Evolutionary conservation across 768 basidiomycete species (phyloP).

Genomic region (Amanita jacksonii): DNA sequence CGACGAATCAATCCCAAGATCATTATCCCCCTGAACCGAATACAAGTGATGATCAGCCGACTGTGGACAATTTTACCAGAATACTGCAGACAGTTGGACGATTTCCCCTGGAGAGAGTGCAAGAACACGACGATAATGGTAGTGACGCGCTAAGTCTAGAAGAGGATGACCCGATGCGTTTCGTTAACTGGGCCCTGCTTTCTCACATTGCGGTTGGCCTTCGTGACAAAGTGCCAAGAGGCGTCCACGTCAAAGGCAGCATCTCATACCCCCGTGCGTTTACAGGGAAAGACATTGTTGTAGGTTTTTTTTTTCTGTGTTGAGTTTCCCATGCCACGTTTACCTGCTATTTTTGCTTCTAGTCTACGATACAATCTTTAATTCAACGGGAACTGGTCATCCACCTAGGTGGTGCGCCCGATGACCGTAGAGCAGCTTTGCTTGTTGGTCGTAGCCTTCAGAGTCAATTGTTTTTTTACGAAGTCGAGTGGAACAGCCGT

Average conservation of each 20-base stretch:
- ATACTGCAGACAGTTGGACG: constrained; percentile 1
- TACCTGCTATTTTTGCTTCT: no score
- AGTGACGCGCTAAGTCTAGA: constrained; percentile 29
- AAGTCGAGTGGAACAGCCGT: constrained; percentile 90
- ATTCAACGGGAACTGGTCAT: constrained; percentile 78
- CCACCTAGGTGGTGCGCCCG: constrained; percentile 63
- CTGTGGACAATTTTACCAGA: constrained; percentile 3
- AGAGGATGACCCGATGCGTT: constrained; percentile 52
- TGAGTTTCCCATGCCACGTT: not conserved
- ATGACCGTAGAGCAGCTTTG: constrained; percentile 75
- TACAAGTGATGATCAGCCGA: not conserved
- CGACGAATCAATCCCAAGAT: not conserved
- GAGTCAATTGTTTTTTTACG: constrained; percentile 90
- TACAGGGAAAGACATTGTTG: constrained; percentile 91
- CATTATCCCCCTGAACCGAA: not conserved
- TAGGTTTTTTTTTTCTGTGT: constrained; percentile 27
- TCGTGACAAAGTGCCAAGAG: constrained; percentile 82
- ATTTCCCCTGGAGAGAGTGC: constrained; percentile 1
- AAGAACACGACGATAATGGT: not conserved
- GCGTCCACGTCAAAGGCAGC: constrained; percentile 84
- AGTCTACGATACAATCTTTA: constrained; percentile 84
- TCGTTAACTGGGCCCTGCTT: constrained; percentile 82
- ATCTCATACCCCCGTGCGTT: constrained; percentile 87
- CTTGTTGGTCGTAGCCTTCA: constrained; percentile 87
- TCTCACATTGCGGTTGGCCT: constrained; percentile 85